A percentile compares a stretch with the other conserved stretches of the same genome.
Evolutionary conservation across 139 green algal genomes (phyloP).

Genomic region (Tetradesmus obliquus): DNA sequence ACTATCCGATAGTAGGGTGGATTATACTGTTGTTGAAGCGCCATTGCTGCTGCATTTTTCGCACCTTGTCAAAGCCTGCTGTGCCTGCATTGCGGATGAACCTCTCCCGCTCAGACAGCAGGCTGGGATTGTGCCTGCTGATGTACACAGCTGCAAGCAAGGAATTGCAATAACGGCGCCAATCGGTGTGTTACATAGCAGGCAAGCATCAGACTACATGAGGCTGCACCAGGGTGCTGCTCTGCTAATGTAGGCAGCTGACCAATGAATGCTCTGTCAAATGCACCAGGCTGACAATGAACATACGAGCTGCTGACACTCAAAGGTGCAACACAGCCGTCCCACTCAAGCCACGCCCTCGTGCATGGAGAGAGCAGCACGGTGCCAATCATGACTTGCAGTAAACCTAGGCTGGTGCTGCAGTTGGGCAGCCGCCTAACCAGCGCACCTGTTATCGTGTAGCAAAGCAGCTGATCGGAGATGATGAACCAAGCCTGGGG

Average conservation of each 20-base stretch:
- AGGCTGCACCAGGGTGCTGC: neutral
- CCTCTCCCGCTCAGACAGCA: neutral
- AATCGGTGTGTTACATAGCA: neutral
- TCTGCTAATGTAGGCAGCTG: neutral
- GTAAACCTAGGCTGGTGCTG: too few species aligned
- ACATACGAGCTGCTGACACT: too few species aligned
- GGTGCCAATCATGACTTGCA: too few species aligned
- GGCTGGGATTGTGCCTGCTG: neutral
- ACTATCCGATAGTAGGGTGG: too few species aligned
- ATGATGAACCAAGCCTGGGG: neutral
- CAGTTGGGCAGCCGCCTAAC: neutral
- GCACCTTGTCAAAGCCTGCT: neutral
- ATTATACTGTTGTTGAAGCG: too few species aligned
- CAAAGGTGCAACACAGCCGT: too few species aligned
- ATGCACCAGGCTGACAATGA: neutral
- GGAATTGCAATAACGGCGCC: neutral
- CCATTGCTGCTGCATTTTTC: neutral
- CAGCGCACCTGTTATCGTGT: neutral
- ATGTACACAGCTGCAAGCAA: neutral
- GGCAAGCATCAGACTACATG: neutral
- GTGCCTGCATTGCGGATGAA: conserved; percentile 22
- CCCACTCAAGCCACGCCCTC: too few species aligned
- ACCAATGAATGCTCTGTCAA: neutral
- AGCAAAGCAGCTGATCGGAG: neutral
- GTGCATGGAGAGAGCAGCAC: too few species aligned